Percentiles rank a stretch among this genome's conserved stretches.
Evolutionary conservation across 225 moss, liverwort and hornwort species (phyloP).

Genomic region (Antitrichia curtipendula): DNA sequence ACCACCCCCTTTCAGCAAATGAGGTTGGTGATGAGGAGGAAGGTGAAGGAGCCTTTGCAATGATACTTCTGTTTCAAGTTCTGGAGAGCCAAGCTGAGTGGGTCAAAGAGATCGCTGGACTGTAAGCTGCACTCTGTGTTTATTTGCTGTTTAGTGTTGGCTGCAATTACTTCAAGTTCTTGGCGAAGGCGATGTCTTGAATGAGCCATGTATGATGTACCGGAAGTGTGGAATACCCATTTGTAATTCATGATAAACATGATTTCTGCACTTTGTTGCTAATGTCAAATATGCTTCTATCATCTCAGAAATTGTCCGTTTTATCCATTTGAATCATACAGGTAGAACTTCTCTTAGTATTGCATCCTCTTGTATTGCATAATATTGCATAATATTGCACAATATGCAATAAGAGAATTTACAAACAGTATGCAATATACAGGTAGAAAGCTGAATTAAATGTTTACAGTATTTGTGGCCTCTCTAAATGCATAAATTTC

Average conservation of each 20-base stretch:
- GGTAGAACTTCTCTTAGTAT: no score
- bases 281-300: neutral
- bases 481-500: no score
- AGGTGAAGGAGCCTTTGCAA: neutral
- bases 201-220: neutral
- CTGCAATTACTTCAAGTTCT: neutral
- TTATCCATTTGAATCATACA: neutral
- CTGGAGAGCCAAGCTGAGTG: neutral
- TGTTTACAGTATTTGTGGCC: no score
- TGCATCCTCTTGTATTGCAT: no score
- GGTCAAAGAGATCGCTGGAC: neutral
- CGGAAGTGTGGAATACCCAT: neutral
- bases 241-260: neutral
- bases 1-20: conserved; percentile 32
- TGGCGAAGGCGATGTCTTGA: neutral
- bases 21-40: neutral
- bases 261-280: neutral
- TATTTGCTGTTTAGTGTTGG: neutral
- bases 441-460: no score
- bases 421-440: no score
- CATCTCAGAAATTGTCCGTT: neutral
- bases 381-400: no score
- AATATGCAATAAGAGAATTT: no score
- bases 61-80: neutral
- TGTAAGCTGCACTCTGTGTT: neutral